Base-by-base conservation (phyloP, 345 rosid species). In the Gossypium arboreum region DNA sequence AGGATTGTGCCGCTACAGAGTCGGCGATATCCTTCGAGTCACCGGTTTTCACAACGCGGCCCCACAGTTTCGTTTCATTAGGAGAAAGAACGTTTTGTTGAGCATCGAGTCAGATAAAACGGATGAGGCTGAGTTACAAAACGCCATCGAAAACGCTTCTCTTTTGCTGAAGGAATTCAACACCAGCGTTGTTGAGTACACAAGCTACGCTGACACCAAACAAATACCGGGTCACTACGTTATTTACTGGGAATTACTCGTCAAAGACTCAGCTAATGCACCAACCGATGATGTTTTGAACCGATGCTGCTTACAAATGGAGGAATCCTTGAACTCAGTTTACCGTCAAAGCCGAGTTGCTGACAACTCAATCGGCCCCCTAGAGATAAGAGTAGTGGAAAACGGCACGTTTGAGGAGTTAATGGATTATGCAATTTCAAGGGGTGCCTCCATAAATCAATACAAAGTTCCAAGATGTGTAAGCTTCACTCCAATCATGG, bases 101-200 rank as follows among this genome's bases (percentile, higher is more conserved):
- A 92, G 98, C 81, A 92, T 94, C 9, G 98, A 94, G 27, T 15
- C 97, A 1, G 97, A 94, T 75, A 94, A 94, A 66, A 94, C 98
- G 2, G 98, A 94, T 22, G 98, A 94, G 69, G 80, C 92, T 7
- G 98, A 94, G 83, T 59, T 94, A 11, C 98, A 94, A 34, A 88
- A 81, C 68, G 98, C 90, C 0, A 71, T 92, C 7, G 91, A 91
- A 48, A 92, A 84, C 43, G 97, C 98, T 0, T 84, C 92, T 5
- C 34, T 17, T 51, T 77, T 88, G 44, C 73, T 94, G 39, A 75
- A 71, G 11, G 84, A 78, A 5, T 90, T 82, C 84, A 81, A 87
- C 70, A 83, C 92, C 4, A 81, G 85, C 13, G 88, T 94, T 20
- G 85, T 86, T 8, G 98, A 94, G 75, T 94, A 92, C 88, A 94